Evolutionary conservation across 306 rosid genomes (phyloP).

Genomic region (Nissolia schottii): DNA sequence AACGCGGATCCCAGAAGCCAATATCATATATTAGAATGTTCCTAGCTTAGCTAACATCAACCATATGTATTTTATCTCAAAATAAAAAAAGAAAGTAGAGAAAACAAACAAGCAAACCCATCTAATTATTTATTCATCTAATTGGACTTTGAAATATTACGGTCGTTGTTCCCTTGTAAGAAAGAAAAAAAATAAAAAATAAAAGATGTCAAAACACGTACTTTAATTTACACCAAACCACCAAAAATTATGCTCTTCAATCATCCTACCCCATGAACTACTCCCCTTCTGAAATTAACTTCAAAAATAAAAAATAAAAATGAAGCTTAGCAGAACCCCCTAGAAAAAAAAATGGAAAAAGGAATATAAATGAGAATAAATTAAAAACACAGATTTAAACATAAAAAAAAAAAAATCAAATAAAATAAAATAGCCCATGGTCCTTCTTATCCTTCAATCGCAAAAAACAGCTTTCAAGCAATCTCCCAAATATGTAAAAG

Average conservation of each 20-base stretch:
- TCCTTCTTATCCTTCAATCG: neutral
- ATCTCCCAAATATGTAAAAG: neutral
- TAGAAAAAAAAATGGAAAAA: neutral
- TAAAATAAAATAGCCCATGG: too few species aligned
- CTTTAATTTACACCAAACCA: conserved; percentile 9
- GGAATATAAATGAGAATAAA: neutral
- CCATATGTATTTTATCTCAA: conserved; percentile 17
- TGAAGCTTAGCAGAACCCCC: neutral
- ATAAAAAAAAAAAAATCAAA: neutral
- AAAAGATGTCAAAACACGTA: neutral
- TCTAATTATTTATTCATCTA: neutral
- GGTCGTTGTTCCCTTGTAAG: neutral
- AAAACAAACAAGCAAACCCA: neutral
- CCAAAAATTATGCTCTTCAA: neutral
- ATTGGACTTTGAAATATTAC: neutral
- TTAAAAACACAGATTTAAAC: neutral
- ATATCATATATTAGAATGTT: conserved; percentile 15
- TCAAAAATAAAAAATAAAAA: too few species aligned
- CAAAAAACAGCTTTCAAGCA: neutral
- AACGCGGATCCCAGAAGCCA: conserved; percentile 24
- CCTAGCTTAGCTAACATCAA: neutral
- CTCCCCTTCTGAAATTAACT: neutral
- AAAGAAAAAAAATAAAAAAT: neutral
- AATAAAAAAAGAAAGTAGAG: neutral
- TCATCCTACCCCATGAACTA: conserved; percentile 16